phyloP scores from a whole-genome alignment of 768 basidiomycete species.

The Sporobolomyces pararoseus region DNA sequence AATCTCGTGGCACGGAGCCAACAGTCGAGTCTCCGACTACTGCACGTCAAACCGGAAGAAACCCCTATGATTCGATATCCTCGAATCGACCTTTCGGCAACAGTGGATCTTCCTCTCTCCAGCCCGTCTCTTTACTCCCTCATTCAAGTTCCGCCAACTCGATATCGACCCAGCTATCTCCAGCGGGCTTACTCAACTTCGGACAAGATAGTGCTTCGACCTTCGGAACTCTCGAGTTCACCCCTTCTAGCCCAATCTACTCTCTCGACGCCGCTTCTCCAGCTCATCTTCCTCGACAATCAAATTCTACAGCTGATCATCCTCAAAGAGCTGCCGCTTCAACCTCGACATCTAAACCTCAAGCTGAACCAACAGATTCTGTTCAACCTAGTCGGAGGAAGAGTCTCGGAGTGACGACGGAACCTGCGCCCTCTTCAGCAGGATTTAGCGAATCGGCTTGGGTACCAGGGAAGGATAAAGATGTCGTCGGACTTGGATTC shows the following conservation, averaged over 20 bases:
- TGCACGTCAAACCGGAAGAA: not conserved
- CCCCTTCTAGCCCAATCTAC: conserved; percentile 6
- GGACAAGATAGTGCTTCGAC: not conserved
- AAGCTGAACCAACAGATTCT: not conserved
- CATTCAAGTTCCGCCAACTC: conserved; percentile 13
- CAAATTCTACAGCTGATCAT: too few species aligned
- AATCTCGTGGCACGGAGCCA: not conserved
- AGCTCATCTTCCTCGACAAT: not conserved
- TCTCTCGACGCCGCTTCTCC: conserved; percentile 24
- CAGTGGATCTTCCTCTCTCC: not conserved
- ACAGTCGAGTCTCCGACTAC: conserved; percentile 24
- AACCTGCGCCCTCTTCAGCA: conserved; percentile 24
- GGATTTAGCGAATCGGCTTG: not conserved
- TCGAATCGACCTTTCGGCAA: conserved; percentile 21
- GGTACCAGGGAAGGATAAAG: not conserved
- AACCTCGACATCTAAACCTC: too few species aligned
- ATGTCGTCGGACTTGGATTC: conserved; percentile 35
- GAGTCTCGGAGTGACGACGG: conserved; percentile 8
- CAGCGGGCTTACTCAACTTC: conserved; percentile 29
- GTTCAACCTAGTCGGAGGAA: conserved; percentile 1
- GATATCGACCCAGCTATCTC: conserved; percentile 14
- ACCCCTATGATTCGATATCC: conserved; percentile 10
- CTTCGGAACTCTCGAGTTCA: conserved; percentile 28
- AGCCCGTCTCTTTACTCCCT: conserved; percentile 15
- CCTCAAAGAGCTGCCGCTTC: too few species aligned